Evolutionary conservation across 257 asterid genomes (phyloP), one percentile per base, ranked within the genome.

Genomic region (Fraxinus pennsylvanica): DNA sequence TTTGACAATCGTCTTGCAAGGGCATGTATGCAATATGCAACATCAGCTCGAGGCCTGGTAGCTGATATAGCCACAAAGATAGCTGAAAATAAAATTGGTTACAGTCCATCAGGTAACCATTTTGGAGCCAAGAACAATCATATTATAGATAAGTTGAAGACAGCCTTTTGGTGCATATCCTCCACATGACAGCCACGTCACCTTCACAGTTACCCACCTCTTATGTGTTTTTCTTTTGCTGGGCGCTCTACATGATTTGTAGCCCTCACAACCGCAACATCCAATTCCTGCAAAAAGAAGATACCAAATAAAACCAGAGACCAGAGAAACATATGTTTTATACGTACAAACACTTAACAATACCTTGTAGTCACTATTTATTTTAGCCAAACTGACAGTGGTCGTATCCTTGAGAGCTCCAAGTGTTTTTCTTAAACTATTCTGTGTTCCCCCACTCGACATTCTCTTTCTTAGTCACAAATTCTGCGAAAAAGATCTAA

Each of bases 1-100:
- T 90, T 93, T 0, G 97, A 78, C 86, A 95, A 83, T 81, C 99
- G 88, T 85, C 97, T 90, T 47, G 97, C 98, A 59, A 95, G 97
- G 54, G 97, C 97, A 79, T 95, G 97, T 74, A 95, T 95, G 84
- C 99, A 95, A 76, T 93, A 95, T 71, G 97, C 98, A 84, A 95
- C 99, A 86, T 95, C 99, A 77, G 99, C 99, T 77, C 99, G 91
- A 29, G 99, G 98, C 84, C 97, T 89, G 65, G 97, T 90, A 76
- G 97, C 97, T 77, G 98, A 93, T 80, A 95, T 61, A 70, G 97
- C 94, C 78, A 94, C 90, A 87, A 95, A 93, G 78, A 95, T 83
- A 75, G 98, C 99, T 95, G 94, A 47, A 88, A 81, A 45, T 71
- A 74, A 75, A 29, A 77, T 75, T 30, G 71, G 65, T 41, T 71